Evolutionary conservation across 176 grass and related monocot genomes (phyloP), one percentile per base, ranked within the genome.

Genomic region (Lolium perenne): DNA sequence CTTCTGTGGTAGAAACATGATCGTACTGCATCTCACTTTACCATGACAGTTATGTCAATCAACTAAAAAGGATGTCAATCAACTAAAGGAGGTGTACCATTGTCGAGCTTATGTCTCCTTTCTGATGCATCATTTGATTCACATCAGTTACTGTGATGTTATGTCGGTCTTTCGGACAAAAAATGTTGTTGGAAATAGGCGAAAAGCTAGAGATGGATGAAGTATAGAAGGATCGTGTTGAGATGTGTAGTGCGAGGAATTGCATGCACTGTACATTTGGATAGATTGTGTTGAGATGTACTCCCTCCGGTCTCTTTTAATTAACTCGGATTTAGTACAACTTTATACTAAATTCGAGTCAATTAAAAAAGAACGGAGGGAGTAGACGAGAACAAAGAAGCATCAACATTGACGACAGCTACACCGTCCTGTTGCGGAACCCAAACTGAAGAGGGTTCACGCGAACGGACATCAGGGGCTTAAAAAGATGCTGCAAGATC

Each of bases 1-100:
- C 46, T 66, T 66, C 63, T 66, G 25, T 66, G 35, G 29, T 40
- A 41, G 66, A 41, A 69, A 69, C 32, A 40, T 38, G 66, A 69
- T 17, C 15, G 35, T 69, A 69, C 66, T 10, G 16, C 35, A 40
- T 41, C 15, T 77, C 29, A 66, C 60, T 63, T 80, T 80, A 66
- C 78, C 78, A 14, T 50, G 60, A 47, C 43, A 35, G 25, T 23
- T 23, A 2, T 35, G 62, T 56, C 63, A 68, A 79, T 79, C 77
- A 79, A 61, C 77, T 32, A 62, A 70, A 13, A 35, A 35, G 32
- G 32, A 26, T 69, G 62, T 56, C 63, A 68, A 79, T 79, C 77
- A 79, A 61, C 77, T 32, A 62, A 70, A 13, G 40, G 43, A 50
- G 12, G 4, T 65, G 59, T 47, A 65, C 43, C 47, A 20, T 50